Evolutionary conservation across 1,284 basidiomycete genomes (phyloP), one percentile per base, ranked within the genome.

Genomic region (Apiotrichum laibachii): DNA sequence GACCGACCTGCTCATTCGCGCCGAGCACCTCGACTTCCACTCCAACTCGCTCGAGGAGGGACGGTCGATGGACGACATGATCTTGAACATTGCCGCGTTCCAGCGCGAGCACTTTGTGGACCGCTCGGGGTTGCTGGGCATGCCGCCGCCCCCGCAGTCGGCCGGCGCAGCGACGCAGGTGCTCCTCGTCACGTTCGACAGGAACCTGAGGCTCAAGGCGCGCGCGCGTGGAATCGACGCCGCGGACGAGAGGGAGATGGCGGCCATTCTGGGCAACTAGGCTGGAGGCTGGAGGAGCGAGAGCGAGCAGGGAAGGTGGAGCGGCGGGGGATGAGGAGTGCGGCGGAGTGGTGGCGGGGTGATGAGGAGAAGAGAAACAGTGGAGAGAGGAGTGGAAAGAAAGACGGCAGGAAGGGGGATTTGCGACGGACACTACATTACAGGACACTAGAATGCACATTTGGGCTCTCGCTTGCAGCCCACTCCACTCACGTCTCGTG

Each of bases 91-190:
- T 21, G 90, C 91, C 12, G 82, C 88, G 50, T 97, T 92, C 90
- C 95, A 97, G 73, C 84, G 88, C 53, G 88, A 92, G 50, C 91
- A 97, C 71, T 98, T 93, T 86, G 81, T 87, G 22, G 90, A 96
- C 77, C 85, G 93, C 15, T 86, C 89, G 0, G 80, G 80, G 19
- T 79, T 91, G 72, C 81, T 95, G 53, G 84, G 84, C 54, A 76
- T 67, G 56, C 47, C 53, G 10, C 16, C 35, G 19, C 54, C 59
- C 55, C 47, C 53, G 10, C 16, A 26, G 19, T 50, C 59, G 15
- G 37, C 31, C 11, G 64, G 53, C 26, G 48, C 58, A 40, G 85
- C 86, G 39, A 84, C 87, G 40, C 92, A 92, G 78, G 92, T 95
- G 45, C 86, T 94, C 1, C 79, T 99, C 43, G 82, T 98, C 48